phyloP scores from a whole-genome alignment of 805 yeast genomes.

The Starmera amethionina region DNA sequence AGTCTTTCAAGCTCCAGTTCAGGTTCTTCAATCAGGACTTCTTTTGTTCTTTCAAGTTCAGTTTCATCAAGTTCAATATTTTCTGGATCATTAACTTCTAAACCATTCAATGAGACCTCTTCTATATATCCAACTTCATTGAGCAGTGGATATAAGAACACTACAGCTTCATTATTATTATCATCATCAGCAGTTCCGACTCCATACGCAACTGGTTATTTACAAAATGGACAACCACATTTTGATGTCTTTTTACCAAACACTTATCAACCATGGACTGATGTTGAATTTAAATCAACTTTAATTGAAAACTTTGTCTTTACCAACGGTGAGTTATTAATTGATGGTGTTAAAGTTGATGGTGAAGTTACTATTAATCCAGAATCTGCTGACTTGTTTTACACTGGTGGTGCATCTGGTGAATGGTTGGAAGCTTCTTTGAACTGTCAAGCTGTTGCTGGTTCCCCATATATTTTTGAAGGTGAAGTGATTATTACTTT shows the following conservation, averaged over 20 bases:
- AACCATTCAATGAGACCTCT: no score
- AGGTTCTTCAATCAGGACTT: no score
- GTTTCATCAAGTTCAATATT: no score
- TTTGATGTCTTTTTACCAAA: constrained; percentile 17
- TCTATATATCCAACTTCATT: no score
- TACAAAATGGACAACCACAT: constrained; percentile 17
- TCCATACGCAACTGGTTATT: constrained; percentile 17
- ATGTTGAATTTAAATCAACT: constrained; percentile 11
- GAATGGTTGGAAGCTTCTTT: background rate
- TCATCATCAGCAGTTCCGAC: constrained; percentile 5
- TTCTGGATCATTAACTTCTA: no score
- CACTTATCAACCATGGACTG: constrained; percentile 12
- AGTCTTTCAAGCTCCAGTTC: no score
- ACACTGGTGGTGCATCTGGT: constrained; percentile 4
- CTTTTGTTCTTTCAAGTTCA: no score
- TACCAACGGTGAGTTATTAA: constrained; percentile 8
- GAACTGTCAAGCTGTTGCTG: background rate
- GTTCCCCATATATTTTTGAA: background rate
- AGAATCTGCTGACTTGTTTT: constrained; percentile 7
- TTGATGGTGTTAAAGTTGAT: constrained; percentile 7
- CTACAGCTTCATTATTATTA: constrained; percentile 3
- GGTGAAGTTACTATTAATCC: constrained; percentile 4
- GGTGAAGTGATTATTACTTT: background rate
- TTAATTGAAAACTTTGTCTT: constrained; percentile 9
- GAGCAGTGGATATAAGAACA: no score